Percentiles rank a stretch among this genome's conserved stretches.
Evolutionary conservation across 305 asterid genomes (phyloP).

Genomic region (Solanum aculeatissimum): DNA sequence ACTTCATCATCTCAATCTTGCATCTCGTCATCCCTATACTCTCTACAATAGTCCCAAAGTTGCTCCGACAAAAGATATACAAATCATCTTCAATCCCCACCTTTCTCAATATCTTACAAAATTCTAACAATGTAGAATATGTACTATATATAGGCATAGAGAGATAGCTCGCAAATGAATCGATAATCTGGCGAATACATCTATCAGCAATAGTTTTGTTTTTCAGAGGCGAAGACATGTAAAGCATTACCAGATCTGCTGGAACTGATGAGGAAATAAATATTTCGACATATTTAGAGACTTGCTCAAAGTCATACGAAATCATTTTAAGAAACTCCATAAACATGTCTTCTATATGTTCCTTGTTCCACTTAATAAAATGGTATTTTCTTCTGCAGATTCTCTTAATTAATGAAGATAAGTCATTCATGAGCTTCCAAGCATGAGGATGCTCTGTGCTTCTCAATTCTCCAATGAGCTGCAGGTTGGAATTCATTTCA

Average conservation of each 20-base stretch:
- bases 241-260: conserved; percentile 10
- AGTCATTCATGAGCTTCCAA: conserved; percentile 20
- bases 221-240: neutral
- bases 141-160: neutral
- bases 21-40: neutral
- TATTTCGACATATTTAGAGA: conserved; percentile 35
- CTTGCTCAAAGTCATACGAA: neutral
- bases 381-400: conserved; percentile 19
- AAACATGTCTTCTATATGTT: conserved; percentile 14
- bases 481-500: neutral
- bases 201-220: neutral
- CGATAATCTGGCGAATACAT: neutral
- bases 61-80: conserved; percentile 45
- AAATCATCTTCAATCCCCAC: neutral
- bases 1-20: neutral
- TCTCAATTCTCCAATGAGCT: neutral
- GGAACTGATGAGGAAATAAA: conserved; percentile 44
- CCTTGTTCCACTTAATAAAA: neutral
- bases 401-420: conserved; percentile 21
- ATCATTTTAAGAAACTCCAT: conserved; percentile 26
- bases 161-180: neutral
- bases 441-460: neutral
- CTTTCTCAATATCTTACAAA: neutral
- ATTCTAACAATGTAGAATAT: neutral
- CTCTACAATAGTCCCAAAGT: conserved; percentile 41